These are phyloP conservation scores for Zarea fungicola DNA, from an alignment of 2,329 filamentous ascomycete species.

Conservation along the genomic window DNA sequence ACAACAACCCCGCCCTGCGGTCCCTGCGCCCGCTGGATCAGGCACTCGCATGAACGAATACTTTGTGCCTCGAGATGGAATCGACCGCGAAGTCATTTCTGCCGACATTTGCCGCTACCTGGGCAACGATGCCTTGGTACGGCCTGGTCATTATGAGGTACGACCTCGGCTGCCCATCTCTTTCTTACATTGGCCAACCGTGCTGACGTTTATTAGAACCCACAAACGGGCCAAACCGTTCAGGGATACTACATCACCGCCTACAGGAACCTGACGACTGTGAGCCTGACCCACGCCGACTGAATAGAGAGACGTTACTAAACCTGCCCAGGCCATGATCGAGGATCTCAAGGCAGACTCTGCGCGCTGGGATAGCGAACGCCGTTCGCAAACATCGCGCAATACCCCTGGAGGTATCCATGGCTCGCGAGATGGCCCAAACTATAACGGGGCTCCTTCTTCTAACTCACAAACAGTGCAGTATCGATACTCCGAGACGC, in stretches of 20 bases:
- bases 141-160: constrained; percentile 70
- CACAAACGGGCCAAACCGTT: constrained; percentile 53
- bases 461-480: constrained; percentile 57
- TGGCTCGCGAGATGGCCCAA: constrained; percentile 45
- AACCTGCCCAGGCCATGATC: constrained; percentile 50
- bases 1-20: constrained; percentile 33
- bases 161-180: constrained; percentile 22
- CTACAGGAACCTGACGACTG: constrained; percentile 72
- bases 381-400: constrained; percentile 50
- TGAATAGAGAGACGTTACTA: not conserved
- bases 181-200: constrained; percentile 2
- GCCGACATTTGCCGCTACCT: constrained; percentile 80
- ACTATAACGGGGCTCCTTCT: constrained; percentile 41
- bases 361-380: constrained; percentile 56
- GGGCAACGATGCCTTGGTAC: constrained; percentile 75
- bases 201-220: constrained; percentile 36
- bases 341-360: constrained; percentile 59
- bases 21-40: constrained; percentile 29
- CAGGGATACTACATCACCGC: constrained; percentile 74
- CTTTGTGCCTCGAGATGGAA: constrained; percentile 74
- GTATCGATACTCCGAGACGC: constrained; percentile 51
- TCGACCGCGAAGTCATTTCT: constrained; percentile 78
- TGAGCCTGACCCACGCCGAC: constrained; percentile 37
- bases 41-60: constrained; percentile 65
- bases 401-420: constrained; percentile 54